phyloP scores from a whole-genome alignment of 352 stramenopile genomes.

The Globisporangium iwayamae region DNA sequence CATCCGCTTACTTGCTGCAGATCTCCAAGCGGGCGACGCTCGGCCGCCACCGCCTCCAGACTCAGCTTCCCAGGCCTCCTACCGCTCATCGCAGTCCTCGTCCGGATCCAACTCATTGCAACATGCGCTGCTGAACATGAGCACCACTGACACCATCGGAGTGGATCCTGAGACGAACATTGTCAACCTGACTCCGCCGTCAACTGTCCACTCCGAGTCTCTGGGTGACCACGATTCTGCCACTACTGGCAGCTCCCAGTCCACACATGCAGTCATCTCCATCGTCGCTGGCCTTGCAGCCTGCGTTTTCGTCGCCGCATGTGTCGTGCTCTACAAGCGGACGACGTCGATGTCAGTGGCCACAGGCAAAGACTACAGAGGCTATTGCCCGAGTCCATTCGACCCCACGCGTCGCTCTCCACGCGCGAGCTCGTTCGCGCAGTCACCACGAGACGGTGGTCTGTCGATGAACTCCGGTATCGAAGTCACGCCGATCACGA shows the following conservation, averaged over 20 bases:
- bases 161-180: background rate
- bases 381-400: slow-evolving; percentile 7
- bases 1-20: background rate
- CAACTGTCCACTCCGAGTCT: background rate
- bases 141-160: background rate
- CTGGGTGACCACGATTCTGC: background rate
- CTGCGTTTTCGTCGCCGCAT: background rate
- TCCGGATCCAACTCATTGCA: background rate
- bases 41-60: background rate
- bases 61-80: background rate
- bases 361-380: background rate
- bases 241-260: background rate
- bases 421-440: background rate
- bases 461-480: background rate
- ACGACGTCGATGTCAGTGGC: background rate
- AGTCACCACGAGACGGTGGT: background rate
- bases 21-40: background rate
- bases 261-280: background rate
- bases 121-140: background rate
- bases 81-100: background rate
- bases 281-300: background rate
- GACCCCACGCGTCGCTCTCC: background rate
- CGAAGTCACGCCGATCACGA: background rate
- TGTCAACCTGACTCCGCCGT: background rate
- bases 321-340: slow-evolving; percentile 2